Base-by-base conservation (phyloP, 2,329 filamentous ascomycete genomes). In the Hypoxylon sp. region DNA sequence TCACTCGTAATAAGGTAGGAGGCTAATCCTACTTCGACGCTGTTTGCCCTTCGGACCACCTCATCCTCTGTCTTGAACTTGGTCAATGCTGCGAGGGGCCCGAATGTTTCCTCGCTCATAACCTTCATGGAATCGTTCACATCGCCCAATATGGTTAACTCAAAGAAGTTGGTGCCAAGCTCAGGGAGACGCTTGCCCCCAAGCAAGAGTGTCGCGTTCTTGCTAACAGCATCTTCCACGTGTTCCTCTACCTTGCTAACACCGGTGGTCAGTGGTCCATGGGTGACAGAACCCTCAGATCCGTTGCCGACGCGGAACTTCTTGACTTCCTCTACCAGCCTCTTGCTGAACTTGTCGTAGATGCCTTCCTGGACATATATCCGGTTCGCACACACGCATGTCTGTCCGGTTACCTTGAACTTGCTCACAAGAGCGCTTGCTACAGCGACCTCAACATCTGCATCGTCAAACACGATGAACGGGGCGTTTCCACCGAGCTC, bases 381-480 rank as follows among this genome's bases (percentile, higher is more conserved):
- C 6, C 88, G 80, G 77, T 90, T 90, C 1, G 87, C 87, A 67
- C 86, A 88, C 19, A 93, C 90, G 74, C 91, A 93, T 0, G 91
- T 93, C 80, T 93, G 91, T 21, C 91, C 91, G 0, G 88, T 90
- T 63, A 85, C 88, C 52, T 90, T 86, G 83, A 93, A 93, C 76
- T 93, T 93, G 66, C 85, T 89, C 30, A 86, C 79, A 56, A 93
- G 86, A 19, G 89, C 89, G 0, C 84, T 81, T 4, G 92, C 89
- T 2, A 90, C 90, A 11, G 81, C 80, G 0, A 48, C 21, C 49
- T 93, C 90, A 17, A 93, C 80, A 75, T 93, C 89, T 11, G 90
- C 87, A 74, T 93, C 91, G 72, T 93, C 90, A 73, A 93, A 93
- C 48, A 93, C 90, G 68, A 93, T 92, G 78, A 93, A 92, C 0